Percentiles rank a stretch among this genome's conserved stretches.
Conservation (phyloP, 2,329 filamentous ascomycete species). For the Calonectria pseudoreteaudii region DNA sequence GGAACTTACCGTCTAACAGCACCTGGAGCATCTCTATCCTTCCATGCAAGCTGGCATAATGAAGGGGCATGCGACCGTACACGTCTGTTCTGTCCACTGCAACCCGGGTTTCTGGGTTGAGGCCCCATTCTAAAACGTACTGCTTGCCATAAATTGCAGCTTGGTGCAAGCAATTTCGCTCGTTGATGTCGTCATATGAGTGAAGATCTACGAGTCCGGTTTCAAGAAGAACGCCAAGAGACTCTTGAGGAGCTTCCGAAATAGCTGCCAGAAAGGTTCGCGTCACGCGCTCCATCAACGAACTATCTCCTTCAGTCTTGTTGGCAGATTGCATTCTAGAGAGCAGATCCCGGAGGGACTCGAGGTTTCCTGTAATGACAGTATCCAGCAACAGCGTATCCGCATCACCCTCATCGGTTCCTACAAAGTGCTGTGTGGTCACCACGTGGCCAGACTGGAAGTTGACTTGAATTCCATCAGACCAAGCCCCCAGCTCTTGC, state of each 20-base stretch:
- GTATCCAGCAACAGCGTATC: constrained; percentile 91
- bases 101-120: constrained; percentile 73
- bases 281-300: constrained; percentile 81
- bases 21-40: constrained; percentile 84
- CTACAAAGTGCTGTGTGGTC: constrained; percentile 73
- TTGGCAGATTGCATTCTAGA: constrained; percentile 71
- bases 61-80: constrained; percentile 91
- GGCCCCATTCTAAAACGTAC: constrained; percentile 80
- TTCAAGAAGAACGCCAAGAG: constrained; percentile 80
- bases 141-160: constrained; percentile 93
- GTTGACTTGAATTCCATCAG: constrained; percentile 92
- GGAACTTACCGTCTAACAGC: constrained; percentile 70
- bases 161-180: constrained; percentile 95
- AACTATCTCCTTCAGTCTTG: constrained; percentile 67
- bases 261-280: constrained; percentile 91
- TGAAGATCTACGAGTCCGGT: constrained; percentile 89
- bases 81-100: constrained; percentile 87
- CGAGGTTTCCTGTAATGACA: constrained; percentile 83
- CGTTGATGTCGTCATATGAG: constrained; percentile 97
- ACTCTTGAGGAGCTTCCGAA: constrained; percentile 82
- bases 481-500: constrained; percentile 95
- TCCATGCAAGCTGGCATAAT: constrained; percentile 97
- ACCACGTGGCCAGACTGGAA: constrained; percentile 78
- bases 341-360: constrained; percentile 84
- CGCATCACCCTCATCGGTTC: constrained; percentile 88